Percentiles rank a stretch among this genome's conserved stretches.
These are phyloP conservation scores for Skeletonema potamos DNA, from an alignment of 108 stramenopile genomes.

Conservation along the genomic window DNA sequence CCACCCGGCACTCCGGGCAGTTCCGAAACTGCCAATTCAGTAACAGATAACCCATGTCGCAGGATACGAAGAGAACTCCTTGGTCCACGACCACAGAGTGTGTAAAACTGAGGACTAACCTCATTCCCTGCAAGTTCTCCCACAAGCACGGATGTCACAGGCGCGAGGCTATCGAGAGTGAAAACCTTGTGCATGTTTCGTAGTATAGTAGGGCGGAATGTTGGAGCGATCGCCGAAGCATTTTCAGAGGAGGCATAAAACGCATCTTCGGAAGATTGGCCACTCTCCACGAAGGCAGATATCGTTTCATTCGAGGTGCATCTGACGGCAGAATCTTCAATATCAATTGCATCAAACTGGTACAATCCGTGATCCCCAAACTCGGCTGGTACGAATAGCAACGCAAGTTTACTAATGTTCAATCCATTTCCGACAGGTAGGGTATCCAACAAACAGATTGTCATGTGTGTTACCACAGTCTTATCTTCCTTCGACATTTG, in stretches of 20 bases:
- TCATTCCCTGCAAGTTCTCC: constrained; percentile 92
- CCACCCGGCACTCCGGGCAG: constrained; percentile 92
- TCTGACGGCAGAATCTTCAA: constrained; percentile 65
- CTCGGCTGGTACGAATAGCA: constrained; percentile 92
- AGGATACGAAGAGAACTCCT: constrained; percentile 81
- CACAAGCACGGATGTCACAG: constrained; percentile 86
- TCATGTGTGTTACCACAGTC: constrained; percentile 57
- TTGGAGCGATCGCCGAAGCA: constrained; percentile 59
- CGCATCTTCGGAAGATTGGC: constrained; percentile 12
- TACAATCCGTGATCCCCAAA: constrained; percentile 96
- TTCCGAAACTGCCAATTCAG: constrained; percentile 93
- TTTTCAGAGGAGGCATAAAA: constrained; percentile 43
- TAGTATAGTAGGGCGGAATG: constrained; percentile 76
- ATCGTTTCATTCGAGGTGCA: constrained; percentile 52
- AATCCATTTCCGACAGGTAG: constrained; percentile 83
- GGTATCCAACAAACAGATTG: constrained; percentile 85
- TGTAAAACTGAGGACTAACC: constrained; percentile 91
- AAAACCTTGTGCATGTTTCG: constrained; percentile 82
- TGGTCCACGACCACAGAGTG: constrained; percentile 89
- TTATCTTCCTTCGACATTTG: constrained; percentile 60
- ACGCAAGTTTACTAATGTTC: constrained; percentile 90
- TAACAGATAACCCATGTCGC: constrained; percentile 90
- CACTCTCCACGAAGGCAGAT: constrained; percentile 25
- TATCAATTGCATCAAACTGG: constrained; percentile 91
- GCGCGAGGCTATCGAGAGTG: constrained; percentile 80